These are phyloP conservation scores for Alisma plantagoaquatica DNA, from an alignment of 106 monocot genomes.

Conservation along the genomic window DNA sequence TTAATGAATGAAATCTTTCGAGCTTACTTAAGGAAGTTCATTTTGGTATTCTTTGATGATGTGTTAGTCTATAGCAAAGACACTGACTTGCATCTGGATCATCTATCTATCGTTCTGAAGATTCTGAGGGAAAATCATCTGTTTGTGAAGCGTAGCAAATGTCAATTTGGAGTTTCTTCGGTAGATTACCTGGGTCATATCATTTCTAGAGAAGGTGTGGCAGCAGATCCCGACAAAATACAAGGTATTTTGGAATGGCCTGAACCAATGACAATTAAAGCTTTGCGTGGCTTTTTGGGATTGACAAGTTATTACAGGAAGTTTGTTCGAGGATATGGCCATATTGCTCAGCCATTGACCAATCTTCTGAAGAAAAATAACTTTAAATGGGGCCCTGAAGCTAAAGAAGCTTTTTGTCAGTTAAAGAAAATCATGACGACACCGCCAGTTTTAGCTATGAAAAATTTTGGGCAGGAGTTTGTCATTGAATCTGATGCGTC, in stretches of 20 bases:
- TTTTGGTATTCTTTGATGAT: constrained; percentile 12
- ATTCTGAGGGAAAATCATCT: not conserved
- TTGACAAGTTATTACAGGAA: constrained; percentile 1
- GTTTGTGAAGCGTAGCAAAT: not conserved
- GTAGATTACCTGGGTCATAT: not conserved
- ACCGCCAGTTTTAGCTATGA: not conserved
- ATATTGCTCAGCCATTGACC: constrained; percentile 1
- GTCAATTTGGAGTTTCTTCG: not conserved
- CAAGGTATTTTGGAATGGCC: not conserved
- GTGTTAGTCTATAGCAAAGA: constrained; percentile 5
- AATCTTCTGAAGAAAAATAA: not conserved
- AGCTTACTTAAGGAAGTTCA: not conserved
- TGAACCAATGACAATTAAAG: not conserved
- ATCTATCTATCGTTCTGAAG: not conserved
- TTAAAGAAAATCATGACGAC: constrained; percentile 1
- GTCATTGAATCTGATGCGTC: not conserved
- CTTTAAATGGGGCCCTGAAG: not conserved
- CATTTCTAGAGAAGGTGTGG: not conserved
- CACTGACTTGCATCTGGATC: not conserved
- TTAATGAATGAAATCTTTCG: no score
- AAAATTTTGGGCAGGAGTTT: not conserved
- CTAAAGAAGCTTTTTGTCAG: not conserved
- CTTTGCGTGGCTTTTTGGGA: constrained; percentile 2
- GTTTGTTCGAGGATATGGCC: not conserved
- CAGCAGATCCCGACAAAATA: not conserved